Percentiles rank a stretch among this genome's conserved stretches.
Evolutionary conservation across 2,329 filamentous ascomycete genomes (phyloP).

Genomic region (Claviceps maximensis): DNA sequence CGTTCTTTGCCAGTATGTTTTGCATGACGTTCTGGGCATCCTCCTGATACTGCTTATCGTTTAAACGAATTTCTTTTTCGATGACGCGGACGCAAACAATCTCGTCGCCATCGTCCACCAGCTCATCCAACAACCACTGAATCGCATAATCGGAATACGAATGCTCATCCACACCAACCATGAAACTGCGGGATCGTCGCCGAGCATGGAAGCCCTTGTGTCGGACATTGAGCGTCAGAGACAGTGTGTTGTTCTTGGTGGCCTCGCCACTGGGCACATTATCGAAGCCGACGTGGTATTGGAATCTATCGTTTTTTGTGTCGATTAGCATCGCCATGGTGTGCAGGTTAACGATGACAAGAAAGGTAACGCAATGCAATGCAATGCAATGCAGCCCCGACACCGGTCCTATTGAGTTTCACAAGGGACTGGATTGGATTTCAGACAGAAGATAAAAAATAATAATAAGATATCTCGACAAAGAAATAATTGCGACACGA

Average conservation of each 20-base stretch:
- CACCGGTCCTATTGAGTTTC: too few species aligned
- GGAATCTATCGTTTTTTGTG: conserved; percentile 35
- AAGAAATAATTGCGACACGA: background rate
- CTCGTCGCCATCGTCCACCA: conserved; percentile 88
- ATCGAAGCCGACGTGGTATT: conserved; percentile 47
- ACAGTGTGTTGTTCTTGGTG: conserved; percentile 46
- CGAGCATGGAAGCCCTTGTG: conserved; percentile 76
- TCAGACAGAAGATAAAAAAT: background rate
- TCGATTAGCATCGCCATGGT: conserved; percentile 32
- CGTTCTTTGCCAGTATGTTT: conserved; percentile 66
- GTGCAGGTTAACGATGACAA: conserved; percentile 3
- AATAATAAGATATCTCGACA: background rate
- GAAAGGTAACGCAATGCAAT: background rate
- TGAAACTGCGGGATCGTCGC: conserved; percentile 72
- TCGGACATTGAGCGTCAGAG: conserved; percentile 71
- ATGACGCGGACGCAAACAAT: conserved; percentile 82
- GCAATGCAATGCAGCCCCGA: too few species aligned
- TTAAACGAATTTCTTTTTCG: conserved; percentile 64
- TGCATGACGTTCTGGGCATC: conserved; percentile 66
- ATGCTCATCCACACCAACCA: conserved; percentile 84
- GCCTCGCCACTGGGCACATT: conserved; percentile 44
- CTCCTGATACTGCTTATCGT: conserved; percentile 58
- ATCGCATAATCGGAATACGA: conserved; percentile 85
- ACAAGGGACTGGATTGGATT: too few species aligned
- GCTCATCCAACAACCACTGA: conserved; percentile 82